Percentiles rank a stretch among this genome's conserved stretches.
phyloP scores from a whole-genome alignment of 2,329 filamentous ascomycete genomes.

The Talaromyces albobiverticillius region DNA sequence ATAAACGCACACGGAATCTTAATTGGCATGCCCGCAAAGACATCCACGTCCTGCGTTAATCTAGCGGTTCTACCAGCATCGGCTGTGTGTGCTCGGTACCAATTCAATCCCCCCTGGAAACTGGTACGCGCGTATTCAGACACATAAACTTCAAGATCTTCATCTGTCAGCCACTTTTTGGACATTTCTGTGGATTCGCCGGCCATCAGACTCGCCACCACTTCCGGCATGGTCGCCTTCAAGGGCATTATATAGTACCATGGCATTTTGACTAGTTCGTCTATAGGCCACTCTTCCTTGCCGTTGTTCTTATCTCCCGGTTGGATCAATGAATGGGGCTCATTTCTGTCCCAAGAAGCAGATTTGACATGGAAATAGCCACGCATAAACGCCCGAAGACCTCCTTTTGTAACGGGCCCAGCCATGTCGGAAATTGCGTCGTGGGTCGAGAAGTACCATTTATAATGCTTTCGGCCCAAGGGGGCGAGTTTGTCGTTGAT shows the following conservation, averaged over 20 bases:
- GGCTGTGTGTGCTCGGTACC: slow-evolving; percentile 60
- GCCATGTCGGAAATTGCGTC: slow-evolving; percentile 37
- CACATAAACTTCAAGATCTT: slow-evolving; percentile 59
- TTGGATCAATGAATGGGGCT: slow-evolving; percentile 48
- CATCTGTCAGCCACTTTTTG: slow-evolving; percentile 55
- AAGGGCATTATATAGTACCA: slow-evolving; percentile 67
- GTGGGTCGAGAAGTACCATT: slow-evolving; percentile 53
- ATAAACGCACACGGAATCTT: slow-evolving; percentile 62
- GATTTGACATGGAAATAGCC: slow-evolving; percentile 69
- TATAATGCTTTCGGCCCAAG: slow-evolving; percentile 65
- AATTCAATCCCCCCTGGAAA: slow-evolving; percentile 66
- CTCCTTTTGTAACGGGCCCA: slow-evolving; percentile 34
- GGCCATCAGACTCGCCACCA: slow-evolving; percentile 55
- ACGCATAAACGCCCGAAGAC: slow-evolving; percentile 59
- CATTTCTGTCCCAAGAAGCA: slow-evolving; percentile 57
- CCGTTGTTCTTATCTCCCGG: background rate
- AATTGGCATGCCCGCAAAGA: slow-evolving; percentile 61
- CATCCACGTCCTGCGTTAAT: slow-evolving; percentile 50
- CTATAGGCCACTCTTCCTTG: slow-evolving; percentile 51
- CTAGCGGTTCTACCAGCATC: slow-evolving; percentile 24
- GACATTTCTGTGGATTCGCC: slow-evolving; percentile 45
- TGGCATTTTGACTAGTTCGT: slow-evolving; percentile 59
- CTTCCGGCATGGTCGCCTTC: slow-evolving; percentile 57
- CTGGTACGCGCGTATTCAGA: slow-evolving; percentile 60
- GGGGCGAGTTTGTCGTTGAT: slow-evolving; percentile 57